Evolutionary conservation across 768 basidiomycete species (phyloP), one percentile per base, ranked within the genome.

Genomic region (Nidularia sp.): DNA sequence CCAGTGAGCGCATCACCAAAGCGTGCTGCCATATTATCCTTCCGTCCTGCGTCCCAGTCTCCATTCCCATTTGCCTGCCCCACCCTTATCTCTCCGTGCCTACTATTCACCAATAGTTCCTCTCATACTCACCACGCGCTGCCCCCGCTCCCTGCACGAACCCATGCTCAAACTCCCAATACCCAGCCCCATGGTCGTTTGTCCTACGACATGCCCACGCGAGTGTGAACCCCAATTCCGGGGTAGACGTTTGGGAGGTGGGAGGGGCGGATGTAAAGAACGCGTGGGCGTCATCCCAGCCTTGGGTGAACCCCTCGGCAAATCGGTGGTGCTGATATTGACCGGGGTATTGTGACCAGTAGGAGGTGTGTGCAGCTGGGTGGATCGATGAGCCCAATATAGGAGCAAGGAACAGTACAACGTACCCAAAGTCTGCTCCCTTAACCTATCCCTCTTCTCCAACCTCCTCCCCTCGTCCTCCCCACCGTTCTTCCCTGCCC

Each of bases 161-260:
- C 5, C 84, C 86, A 62, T 87, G 85, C 53, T 82, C 84, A 59
- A 73, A 88, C 67, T 88, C 86, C 90, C 89, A 91, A 45, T 80
- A 68, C 56, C 61, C 70, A 56, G 51, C 53, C 1, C 73, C 74
- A 57, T 84, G 79, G 50, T 81, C 78, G 1, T 51, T 60, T 1
- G 60, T 71, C 48, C 80, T 67, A 45, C 66, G 66, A 54, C 69
- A 73, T 41, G 76, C 73, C 86, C 84, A 84, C n/a, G 79, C 76
- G 15, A 75, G 74, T 53, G 73, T 70, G 64, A 87, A 90, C 31
- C 88, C 90, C 2, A 90, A 62, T 63, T 88, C 83, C 10, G 66
- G 58, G 50, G 52, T 67, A 55, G 35, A 58, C 2, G n/a, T 45
- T 29, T 29, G n/a, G 10, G 13, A 2, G 12, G 46, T 50, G 13